Base-by-base conservation (phyloP, 495 filamentous ascomycete genomes). In the Xylaria longipes region DNA sequence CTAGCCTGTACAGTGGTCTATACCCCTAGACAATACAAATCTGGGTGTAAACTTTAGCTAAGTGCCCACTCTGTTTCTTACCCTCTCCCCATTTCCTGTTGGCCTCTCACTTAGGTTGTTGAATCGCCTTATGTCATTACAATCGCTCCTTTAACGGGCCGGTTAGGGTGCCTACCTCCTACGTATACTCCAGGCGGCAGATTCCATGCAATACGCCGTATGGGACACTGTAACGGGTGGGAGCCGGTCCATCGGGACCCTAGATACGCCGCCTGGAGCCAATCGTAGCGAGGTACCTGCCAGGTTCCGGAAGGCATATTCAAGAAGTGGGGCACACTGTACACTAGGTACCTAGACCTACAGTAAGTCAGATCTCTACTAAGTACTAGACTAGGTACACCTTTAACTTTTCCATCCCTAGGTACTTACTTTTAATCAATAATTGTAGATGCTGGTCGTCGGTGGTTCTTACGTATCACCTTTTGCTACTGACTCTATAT, bases 141-240 rank as follows among this genome's bases (percentile, higher is more conserved):
- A 20, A n/a, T 3, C 20, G 14, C 14, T 29, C 1, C 5, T 17
- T 56, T 56, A 31, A 56, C 54, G 29, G 29, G 14, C 17, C 15
- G 17, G 9, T 54, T 29, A 1, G 50, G 50, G 22, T 54, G 50
- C 25, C 50, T 54, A 5, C 17, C 17, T 45, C 15, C 17, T 4
- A 6, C 1, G 20, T 5, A 48, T 17, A 48, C 25, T 50, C 27
- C 52, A 35, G 12, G 33, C 17, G n/a, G 20, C 20, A 48, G 45
- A 48, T 50, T 50, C 27, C 52, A 35, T 22, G 33, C 17, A 37
- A 60, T 56, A 60, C 57, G 57, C 57, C 57, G 57, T 60, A 60
- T 60, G 52, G 14, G 25, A 31, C 52, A 56, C 52, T 56, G 52
- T 56, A 29, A 31, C 52, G 27, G 33, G 22, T 33, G 57, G 57